phyloP scores from a whole-genome alignment of 2,329 filamentous ascomycete species.

The Aspergillus texensis region DNA sequence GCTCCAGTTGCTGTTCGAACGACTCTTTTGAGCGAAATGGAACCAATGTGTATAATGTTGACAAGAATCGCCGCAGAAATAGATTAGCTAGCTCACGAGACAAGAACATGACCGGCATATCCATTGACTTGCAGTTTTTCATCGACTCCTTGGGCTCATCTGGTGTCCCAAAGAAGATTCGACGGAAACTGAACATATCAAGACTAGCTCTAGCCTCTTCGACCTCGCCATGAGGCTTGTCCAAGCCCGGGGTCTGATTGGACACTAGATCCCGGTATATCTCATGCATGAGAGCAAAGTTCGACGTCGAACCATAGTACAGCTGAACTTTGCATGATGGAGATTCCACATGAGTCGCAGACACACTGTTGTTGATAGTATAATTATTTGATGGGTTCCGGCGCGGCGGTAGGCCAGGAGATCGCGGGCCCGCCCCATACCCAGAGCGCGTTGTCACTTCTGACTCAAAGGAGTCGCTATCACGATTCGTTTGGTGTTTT shows the following conservation, averaged over 20 bases:
- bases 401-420: conserved; percentile 21
- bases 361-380: conserved; percentile 47
- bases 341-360: conserved; percentile 50
- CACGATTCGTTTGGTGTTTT: conserved; percentile 26
- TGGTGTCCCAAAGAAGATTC: conserved; percentile 46
- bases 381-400: conserved; percentile 26
- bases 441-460: conserved; percentile 18
- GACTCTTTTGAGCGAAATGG: conserved; percentile 40
- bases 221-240: conserved; percentile 33
- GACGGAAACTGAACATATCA: conserved; percentile 42
- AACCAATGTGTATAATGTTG: conserved; percentile 43
- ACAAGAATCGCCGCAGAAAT: conserved; percentile 46
- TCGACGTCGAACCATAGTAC: conserved; percentile 52
- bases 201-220: conserved; percentile 42
- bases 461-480: background rate
- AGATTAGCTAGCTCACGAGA: conserved; percentile 41
- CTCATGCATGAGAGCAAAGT: conserved; percentile 48
- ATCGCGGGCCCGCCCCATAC: conserved; percentile 14
- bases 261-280: conserved; percentile 38
- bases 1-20: conserved; percentile 39
- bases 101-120: conserved; percentile 40
- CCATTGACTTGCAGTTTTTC: conserved; percentile 25
- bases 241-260: conserved; percentile 13
- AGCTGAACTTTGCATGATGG: conserved; percentile 49
- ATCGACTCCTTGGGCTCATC: conserved; percentile 34